Conservation (phyloP, 345 rosid genomes). For the Boechera divaricarpa region DNA sequence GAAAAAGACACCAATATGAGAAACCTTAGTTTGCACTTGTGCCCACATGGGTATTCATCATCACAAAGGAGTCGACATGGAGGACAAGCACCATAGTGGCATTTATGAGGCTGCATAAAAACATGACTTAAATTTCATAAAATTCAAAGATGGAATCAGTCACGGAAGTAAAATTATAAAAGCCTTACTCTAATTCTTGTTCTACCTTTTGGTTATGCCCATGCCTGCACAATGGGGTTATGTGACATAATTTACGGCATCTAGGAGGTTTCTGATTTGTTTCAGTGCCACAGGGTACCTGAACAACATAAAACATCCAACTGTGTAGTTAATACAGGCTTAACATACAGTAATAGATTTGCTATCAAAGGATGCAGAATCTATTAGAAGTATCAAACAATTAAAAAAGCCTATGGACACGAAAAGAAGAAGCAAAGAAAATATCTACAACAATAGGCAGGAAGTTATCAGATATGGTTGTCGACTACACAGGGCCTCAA, state of each 20-base stretch:
- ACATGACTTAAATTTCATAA: slow-evolving; percentile 15
- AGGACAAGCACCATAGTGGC: slow-evolving; percentile 97
- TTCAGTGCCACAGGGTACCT: slow-evolving; percentile 99
- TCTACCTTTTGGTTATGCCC: slow-evolving; percentile 69
- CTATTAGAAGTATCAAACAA: background rate
- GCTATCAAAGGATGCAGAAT: background rate
- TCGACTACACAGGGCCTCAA: slow-evolving; percentile 9
- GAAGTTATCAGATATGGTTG: slow-evolving; percentile 10
- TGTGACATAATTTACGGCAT: slow-evolving; percentile 75
- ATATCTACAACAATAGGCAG: background rate
- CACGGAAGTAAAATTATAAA: background rate
- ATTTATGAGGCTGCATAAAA: slow-evolving; percentile 74
- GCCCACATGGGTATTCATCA: slow-evolving; percentile 88
- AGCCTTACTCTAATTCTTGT: slow-evolving; percentile 23
- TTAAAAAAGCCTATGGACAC: background rate
- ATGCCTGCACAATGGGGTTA: slow-evolving; percentile 78
- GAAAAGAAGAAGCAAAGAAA: background rate
- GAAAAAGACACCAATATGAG: slow-evolving; percentile 20
- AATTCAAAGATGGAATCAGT: background rate
- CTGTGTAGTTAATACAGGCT: slow-evolving; percentile 3
- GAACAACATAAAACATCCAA: slow-evolving; percentile 29
- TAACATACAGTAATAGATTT: background rate
- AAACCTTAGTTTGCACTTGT: slow-evolving; percentile 83
- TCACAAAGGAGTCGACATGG: slow-evolving; percentile 75
- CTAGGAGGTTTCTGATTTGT: slow-evolving; percentile 86